A percentile compares a stretch with the other conserved stretches of the same genome.
Evolutionary conservation across 345 rosid species (phyloP).

Genomic region (Nephelium lappaceum): DNA sequence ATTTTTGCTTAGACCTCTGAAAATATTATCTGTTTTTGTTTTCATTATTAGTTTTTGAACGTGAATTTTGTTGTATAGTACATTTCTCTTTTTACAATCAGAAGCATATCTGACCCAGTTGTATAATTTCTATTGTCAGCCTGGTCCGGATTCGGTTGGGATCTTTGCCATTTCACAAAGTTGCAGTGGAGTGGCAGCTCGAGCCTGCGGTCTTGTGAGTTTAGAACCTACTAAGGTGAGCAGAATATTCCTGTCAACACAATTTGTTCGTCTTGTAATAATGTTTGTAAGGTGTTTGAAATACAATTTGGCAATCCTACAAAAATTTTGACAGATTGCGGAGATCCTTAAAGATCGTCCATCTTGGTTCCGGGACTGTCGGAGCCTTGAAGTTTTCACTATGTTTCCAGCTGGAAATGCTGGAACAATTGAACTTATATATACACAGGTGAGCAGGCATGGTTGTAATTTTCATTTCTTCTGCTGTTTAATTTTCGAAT

Average conservation of each 20-base stretch:
- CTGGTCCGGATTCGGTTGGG: constrained; percentile 99
- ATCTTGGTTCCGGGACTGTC: constrained; percentile 98
- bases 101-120: neutral
- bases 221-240: constrained; percentile 92
- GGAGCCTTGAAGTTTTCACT: constrained; percentile 96
- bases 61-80: neutral
- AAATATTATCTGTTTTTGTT: neutral
- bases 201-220: constrained; percentile 99
- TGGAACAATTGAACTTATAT: constrained; percentile 91
- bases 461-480: constrained; percentile 6
- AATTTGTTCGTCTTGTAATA: neutral
- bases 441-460: constrained; percentile 66
- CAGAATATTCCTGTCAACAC: neutral
- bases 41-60: neutral
- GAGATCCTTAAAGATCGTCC: constrained; percentile 99
- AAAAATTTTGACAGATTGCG: constrained; percentile 60
- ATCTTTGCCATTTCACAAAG: constrained; percentile 99
- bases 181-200: constrained; percentile 99
- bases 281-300: neutral
- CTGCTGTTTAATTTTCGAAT: constrained; percentile 7
- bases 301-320: neutral
- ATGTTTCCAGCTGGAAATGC: constrained; percentile 96
- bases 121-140: constrained; percentile 45
- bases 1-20: constrained; percentile 2
- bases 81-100: neutral